Conservation (phyloP, 805 yeast genomes). For the Myxozyma udenii region DNA sequence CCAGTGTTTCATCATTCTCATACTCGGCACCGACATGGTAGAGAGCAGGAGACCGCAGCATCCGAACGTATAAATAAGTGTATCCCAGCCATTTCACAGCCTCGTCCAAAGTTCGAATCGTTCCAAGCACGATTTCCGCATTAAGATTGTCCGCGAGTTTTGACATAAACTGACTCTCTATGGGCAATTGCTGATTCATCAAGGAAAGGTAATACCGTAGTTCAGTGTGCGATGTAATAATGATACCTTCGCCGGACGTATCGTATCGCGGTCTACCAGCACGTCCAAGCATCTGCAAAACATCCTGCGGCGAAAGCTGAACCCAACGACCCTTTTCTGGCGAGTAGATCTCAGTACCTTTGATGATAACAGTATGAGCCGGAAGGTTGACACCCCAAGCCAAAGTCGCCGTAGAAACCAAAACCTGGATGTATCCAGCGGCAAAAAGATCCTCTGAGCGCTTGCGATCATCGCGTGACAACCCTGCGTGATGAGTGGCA, state of each 20-base stretch:
- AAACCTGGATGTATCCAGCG: conserved; percentile 44
- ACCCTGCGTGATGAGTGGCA: conserved; percentile 60
- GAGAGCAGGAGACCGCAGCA: conserved; percentile 67
- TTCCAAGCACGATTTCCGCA: conserved; percentile 47
- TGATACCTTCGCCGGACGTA: conserved; percentile 48
- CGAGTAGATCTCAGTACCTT: conserved; percentile 66
- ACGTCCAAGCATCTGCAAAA: conserved; percentile 51
- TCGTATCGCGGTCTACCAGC: conserved; percentile 54
- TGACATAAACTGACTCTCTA: conserved; percentile 45
- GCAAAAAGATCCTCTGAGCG: conserved; percentile 48
- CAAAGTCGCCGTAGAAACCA: conserved; percentile 59
- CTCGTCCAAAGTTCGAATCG: conserved; percentile 41
- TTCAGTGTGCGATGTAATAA: conserved; percentile 46
- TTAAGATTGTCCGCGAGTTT: conserved; percentile 35
- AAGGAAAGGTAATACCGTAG: conserved; percentile 44
- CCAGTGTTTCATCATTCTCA: conserved; percentile 49
- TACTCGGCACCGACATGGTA: conserved; percentile 74
- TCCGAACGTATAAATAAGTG: conserved; percentile 44
- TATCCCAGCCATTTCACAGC: conserved; percentile 49
- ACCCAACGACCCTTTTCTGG: conserved; percentile 78
- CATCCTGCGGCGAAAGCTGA: conserved; percentile 45
- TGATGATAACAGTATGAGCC: conserved; percentile 57
- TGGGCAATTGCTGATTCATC: conserved; percentile 44
- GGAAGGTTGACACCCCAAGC: conserved; percentile 64
- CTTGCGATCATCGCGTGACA: conserved; percentile 48